These are phyloP conservation scores for Stagonosporopsis vannaccii DNA, from an alignment of 2,329 filamentous ascomycete genomes.

Conservation along the genomic window DNA sequence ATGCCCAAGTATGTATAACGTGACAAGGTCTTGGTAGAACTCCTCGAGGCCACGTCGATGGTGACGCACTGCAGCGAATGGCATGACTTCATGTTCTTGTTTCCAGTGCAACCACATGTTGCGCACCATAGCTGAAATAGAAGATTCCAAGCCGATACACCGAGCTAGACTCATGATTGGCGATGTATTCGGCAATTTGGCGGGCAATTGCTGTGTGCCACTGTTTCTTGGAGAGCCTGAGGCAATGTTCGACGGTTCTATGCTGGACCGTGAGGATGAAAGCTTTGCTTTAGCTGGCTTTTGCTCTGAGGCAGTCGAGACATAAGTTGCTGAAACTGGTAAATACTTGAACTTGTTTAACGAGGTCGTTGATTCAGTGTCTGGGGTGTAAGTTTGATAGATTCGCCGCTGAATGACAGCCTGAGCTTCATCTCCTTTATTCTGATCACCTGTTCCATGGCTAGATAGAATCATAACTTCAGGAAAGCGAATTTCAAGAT, in stretches of 20 bases:
- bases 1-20: slow-evolving; percentile 22
- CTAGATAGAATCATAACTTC: neutral
- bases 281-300: neutral
- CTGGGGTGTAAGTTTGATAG: neutral
- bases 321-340: neutral
- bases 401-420: neutral
- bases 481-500: neutral
- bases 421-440: neutral
- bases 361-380: neutral
- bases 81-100: neutral
- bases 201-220: neutral
- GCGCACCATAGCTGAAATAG: neutral
- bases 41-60: slow-evolving; percentile 3
- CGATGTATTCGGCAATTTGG: neutral
- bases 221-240: neutral
- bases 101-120: slow-evolving; percentile 6
- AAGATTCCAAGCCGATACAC: neutral
- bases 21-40: slow-evolving; percentile 26
- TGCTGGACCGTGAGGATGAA: neutral
- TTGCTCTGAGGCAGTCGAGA: neutral
- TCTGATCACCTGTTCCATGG: neutral
- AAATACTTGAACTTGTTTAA: neutral
- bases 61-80: neutral
- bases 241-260: neutral
- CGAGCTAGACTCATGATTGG: neutral